phyloP scores from a whole-genome alignment of 1,284 basidiomycete species.

The Hymenochaete sp. region DNA sequence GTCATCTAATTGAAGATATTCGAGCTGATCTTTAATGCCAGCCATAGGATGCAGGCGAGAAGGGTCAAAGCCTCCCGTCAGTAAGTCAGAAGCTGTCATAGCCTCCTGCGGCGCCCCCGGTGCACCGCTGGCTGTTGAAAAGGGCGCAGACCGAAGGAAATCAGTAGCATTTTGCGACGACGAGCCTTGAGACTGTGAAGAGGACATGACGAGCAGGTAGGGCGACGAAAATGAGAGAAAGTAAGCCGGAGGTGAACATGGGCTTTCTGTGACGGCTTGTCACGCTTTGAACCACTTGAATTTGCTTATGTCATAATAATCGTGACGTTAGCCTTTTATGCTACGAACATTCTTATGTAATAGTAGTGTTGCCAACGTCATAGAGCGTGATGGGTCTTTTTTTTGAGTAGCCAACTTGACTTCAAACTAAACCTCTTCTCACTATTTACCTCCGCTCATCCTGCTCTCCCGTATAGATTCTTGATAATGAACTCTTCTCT shows the following conservation, averaged over 20 bases:
- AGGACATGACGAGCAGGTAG: slow-evolving; percentile 16
- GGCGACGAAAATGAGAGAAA: slow-evolving; percentile 4
- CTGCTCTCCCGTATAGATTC: slow-evolving; percentile 1
- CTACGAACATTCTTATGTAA: too few relatives aligned
- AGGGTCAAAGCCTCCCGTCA: slow-evolving; percentile 80
- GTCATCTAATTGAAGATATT: slow-evolving; percentile 89
- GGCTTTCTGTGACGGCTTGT: too few relatives aligned
- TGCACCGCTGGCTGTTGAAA: slow-evolving; percentile 36
- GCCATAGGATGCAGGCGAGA: slow-evolving; percentile 87
- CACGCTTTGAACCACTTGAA: too few relatives aligned
- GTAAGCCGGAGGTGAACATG: background rate
- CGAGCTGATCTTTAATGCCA: slow-evolving; percentile 79
- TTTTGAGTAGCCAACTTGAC: too few relatives aligned
- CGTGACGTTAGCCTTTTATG: too few relatives aligned
- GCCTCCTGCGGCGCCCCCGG: slow-evolving; percentile 40
- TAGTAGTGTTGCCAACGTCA: too few relatives aligned
- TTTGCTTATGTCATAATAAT: too few relatives aligned
- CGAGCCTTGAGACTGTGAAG: slow-evolving; percentile 18
- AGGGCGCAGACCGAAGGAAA: slow-evolving; percentile 46
- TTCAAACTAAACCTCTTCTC: too few relatives aligned
- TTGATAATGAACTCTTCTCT: slow-evolving; percentile 8
- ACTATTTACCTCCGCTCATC: background rate
- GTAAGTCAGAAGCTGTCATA: slow-evolving; percentile 75
- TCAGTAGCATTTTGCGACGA: slow-evolving; percentile 38
- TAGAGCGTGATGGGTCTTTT: too few relatives aligned